Evolutionary conservation across 352 stramenopile genomes (phyloP).

Genomic region (Phytophthora syringae): DNA sequence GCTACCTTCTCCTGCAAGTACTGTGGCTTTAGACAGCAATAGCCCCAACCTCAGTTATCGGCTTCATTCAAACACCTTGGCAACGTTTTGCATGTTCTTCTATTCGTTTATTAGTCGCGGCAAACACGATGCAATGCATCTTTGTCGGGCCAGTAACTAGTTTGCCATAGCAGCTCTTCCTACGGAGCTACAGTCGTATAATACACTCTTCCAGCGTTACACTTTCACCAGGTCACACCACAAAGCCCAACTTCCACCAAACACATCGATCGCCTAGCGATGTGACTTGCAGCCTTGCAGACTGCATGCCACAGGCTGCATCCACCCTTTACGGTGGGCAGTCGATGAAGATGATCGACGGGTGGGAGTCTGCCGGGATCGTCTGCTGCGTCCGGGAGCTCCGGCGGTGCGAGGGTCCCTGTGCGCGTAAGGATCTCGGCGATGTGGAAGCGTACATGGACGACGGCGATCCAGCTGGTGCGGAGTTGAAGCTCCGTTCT

Average conservation of each 20-base stretch:
- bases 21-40: no score
- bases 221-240: slow-evolving; percentile 8
- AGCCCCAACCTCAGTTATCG: no score
- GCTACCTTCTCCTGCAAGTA: no score
- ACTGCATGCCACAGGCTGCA: background rate
- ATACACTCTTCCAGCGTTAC: slow-evolving; percentile 9
- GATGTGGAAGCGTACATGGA: slow-evolving; percentile 13
- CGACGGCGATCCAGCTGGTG: slow-evolving; percentile 20
- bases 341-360: slow-evolving; percentile 47
- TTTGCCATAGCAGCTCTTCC: slow-evolving; percentile 25
- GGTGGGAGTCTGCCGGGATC: slow-evolving; percentile 24
- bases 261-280: background rate
- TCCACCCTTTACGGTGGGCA: slow-evolving; percentile 31
- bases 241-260: background rate
- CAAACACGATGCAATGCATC: no score
- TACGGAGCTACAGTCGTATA: slow-evolving; percentile 10
- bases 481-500: slow-evolving; percentile 19
- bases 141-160: background rate
- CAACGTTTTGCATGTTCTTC: no score
- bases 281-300: background rate
- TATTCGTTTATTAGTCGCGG: no score
- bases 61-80: no score
- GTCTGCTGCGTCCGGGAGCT: slow-evolving; percentile 17
- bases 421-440: slow-evolving; percentile 3
- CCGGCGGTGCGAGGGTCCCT: slow-evolving; percentile 5